phyloP scores from a whole-genome alignment of 2,329 filamentous ascomycete genomes.

The Myrmaecium sp. region DNA sequence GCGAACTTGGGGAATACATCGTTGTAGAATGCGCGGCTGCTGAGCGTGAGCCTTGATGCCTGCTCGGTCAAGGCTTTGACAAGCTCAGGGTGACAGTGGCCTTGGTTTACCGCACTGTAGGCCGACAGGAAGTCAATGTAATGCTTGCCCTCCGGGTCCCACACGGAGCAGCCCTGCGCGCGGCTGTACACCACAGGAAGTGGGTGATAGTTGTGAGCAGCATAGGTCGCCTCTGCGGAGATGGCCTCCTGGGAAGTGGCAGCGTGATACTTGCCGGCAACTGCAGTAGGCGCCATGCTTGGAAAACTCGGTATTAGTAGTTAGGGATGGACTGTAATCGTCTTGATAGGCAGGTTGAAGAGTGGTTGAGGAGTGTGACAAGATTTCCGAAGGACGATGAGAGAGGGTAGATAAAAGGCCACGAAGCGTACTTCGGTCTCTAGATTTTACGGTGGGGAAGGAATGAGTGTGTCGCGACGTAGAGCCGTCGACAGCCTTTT shows the following conservation, averaged over 20 bases:
- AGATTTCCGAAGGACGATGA: slow-evolving; percentile 2
- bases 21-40: slow-evolving; percentile 92
- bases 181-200: slow-evolving; percentile 60
- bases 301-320: background rate
- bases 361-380: too few relatives aligned
- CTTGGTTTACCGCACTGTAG: slow-evolving; percentile 96
- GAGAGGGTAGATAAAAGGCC: too few relatives aligned
- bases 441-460: too few relatives aligned
- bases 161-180: slow-evolving; percentile 73
- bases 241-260: slow-evolving; percentile 68
- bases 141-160: slow-evolving; percentile 83
- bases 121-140: slow-evolving; percentile 97
- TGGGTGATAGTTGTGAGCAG: slow-evolving; percentile 97
- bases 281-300: slow-evolving; percentile 6
- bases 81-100: slow-evolving; percentile 92
- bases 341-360: too few relatives aligned
- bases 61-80: slow-evolving; percentile 82
- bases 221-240: slow-evolving; percentile 61
- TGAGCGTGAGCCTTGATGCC: slow-evolving; percentile 75
- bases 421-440: too few relatives aligned
- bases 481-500: background rate
- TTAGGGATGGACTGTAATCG: background rate
- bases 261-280: slow-evolving; percentile 43
- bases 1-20: slow-evolving; percentile 95
- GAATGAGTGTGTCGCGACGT: background rate